Evolutionary conservation across 345 rosid genomes (phyloP), one percentile per base, ranked within the genome.

Genomic region (Citrus trifoliata): DNA sequence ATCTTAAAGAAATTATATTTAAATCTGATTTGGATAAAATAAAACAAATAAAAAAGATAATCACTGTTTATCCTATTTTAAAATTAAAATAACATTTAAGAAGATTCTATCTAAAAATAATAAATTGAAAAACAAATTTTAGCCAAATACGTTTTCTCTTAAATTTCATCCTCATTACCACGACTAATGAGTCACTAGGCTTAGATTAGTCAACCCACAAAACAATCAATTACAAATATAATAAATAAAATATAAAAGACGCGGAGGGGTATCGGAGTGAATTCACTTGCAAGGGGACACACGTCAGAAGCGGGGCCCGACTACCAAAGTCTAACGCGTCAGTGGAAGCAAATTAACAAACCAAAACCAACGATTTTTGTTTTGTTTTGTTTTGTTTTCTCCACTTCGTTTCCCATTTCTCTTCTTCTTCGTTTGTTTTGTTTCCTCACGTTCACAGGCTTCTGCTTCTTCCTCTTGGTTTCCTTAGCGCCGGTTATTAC

Each of bases 401-500:
- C 33, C 59, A 62, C 74, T 62, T 37, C 59, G 30, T 40, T 56
- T 58, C 61, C 70, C 66, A 48, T 51, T 59, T 60, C 28, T 74
- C 67, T 60, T 38, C 60, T 55, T 33, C 58, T 71, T 40, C 10
- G 19, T 42, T 42, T 10, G 51, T 12, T 42, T 51, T 51, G 56
- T 37, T 3, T 16, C 18, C 46, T 73, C 86, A 73, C 65, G 37
- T 75, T 78, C 76, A 62, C 59, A 12, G 4, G 53, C 71, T 68
- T 18, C 71, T 75, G 28, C 79, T 21, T 64, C n/a, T 33, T 21
- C 75, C 40, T 61, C 42, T 56, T 48, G 70, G 33, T 35, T 69
- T 42, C 7, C 69, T n/a, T 32, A 40, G 46, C 12, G 3, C 2
- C 22, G 22, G 10, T 4, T 18, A 13, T 68, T 22, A 10, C 25